Conservation (phyloP, 2,329 filamentous ascomycete genomes). For the Colletotrichum gloeosporioides region DNA sequence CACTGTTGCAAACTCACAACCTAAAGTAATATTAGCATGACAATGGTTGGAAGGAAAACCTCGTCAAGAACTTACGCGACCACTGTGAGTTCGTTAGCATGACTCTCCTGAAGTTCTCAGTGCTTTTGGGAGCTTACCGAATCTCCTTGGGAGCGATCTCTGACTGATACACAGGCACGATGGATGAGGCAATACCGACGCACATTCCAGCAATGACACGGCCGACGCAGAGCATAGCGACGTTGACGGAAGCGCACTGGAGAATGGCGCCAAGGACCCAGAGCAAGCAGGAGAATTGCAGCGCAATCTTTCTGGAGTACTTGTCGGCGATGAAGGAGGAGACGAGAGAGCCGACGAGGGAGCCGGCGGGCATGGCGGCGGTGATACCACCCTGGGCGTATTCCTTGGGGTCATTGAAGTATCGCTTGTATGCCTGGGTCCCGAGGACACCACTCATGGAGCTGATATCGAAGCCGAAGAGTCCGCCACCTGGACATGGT, state of each 20-base stretch:
- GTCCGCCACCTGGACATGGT: conserved; percentile 59
- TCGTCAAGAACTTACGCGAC: neutral
- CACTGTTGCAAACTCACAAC: conserved; percentile 61
- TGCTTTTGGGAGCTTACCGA: conserved; percentile 29
- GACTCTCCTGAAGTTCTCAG: neutral
- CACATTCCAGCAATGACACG: conserved; percentile 75
- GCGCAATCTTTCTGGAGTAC: conserved; percentile 52
- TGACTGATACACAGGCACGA: conserved; percentile 74
- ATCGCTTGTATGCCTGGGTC: conserved; percentile 72
- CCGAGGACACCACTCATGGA: conserved; percentile 75
- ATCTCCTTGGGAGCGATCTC: conserved; percentile 67
- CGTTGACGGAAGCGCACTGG: conserved; percentile 66
- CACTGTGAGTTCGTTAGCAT: neutral
- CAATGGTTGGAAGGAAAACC: no score
- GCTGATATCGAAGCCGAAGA: conserved; percentile 82
- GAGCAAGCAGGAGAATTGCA: conserved; percentile 54
- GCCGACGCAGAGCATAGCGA: conserved; percentile 74
- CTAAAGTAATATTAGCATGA: neutral
- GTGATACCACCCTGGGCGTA: conserved; percentile 74
- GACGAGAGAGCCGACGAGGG: conserved; percentile 62
- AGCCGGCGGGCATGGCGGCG: conserved; percentile 76
- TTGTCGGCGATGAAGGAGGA: conserved; percentile 58
- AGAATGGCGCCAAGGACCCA: conserved; percentile 60
- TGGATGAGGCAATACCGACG: conserved; percentile 75
- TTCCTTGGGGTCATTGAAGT: conserved; percentile 67